Percentiles rank a stretch among this genome's conserved stretches.
phyloP scores from a whole-genome alignment of 495 filamentous ascomycete genomes.

The Aspergillus indologenus region DNA sequence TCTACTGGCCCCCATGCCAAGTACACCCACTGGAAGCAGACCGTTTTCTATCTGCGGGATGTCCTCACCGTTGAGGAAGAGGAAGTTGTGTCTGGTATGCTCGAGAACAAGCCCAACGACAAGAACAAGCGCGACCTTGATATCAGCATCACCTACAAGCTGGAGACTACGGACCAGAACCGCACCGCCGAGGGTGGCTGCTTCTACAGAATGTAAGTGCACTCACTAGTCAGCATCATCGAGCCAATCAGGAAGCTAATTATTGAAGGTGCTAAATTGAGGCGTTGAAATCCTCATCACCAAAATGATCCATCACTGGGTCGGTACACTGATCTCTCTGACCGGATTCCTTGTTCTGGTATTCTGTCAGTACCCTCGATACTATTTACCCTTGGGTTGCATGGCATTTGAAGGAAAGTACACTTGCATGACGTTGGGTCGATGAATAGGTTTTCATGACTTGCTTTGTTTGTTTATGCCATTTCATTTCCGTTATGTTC shows the following conservation, averaged over 20 bases:
- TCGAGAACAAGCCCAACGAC: conserved; percentile 83
- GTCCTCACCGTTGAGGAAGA: conserved; percentile 78
- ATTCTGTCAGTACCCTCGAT: conserved; percentile 12
- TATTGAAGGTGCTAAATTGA: conserved; percentile 43
- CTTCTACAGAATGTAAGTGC: conserved; percentile 82
- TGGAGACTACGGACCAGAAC: conserved; percentile 69
- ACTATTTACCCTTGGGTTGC: conserved; percentile 23
- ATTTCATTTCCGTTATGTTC: conserved; percentile 19
- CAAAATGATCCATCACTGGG: neutral
- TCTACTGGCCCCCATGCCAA: conserved; percentile 86
- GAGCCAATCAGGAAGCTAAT: conserved; percentile 24
- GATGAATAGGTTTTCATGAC: conserved; percentile 19
- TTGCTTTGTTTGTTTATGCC: conserved; percentile 24
- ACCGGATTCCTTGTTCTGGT: conserved; percentile 7
- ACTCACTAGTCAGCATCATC: neutral
- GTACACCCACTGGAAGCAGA: conserved; percentile 96
- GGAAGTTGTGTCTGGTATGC: conserved; percentile 65
- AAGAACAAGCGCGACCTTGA: conserved; percentile 95
- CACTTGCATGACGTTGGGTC: conserved; percentile 21
- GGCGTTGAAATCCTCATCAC: neutral
- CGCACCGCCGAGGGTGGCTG: conserved; percentile 67
- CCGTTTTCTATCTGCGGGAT: conserved; percentile 83
- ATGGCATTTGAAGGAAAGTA: conserved; percentile 34
- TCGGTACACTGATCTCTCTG: conserved; percentile 10
- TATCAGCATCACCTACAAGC: conserved; percentile 78